Base-by-base conservation (phyloP, 129 eudicot genomes). In the Heracleum sosnowskyi region DNA sequence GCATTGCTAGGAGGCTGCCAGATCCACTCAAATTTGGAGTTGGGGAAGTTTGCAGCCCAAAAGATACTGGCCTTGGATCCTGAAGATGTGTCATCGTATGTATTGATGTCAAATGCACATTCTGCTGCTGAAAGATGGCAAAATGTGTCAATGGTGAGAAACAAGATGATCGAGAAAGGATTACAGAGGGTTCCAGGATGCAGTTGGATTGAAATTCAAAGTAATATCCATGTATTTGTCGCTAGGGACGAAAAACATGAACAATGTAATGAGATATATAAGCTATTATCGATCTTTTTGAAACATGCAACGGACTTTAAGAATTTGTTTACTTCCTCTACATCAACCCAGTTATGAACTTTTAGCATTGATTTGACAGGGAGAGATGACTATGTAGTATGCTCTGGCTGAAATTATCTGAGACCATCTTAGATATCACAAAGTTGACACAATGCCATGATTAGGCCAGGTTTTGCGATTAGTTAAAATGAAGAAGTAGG, bases 1-100 rank as follows among this genome's bases (percentile, higher is more conserved):
- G 92, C 97, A 11, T 78, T 92, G 79, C 87, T 92, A 28, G 91
- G 92, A 57, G 97, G 97, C 74, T 89, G 97, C 77, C 97, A 82
- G 76, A 87, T 92, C 29, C 95, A 92, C 76, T 78, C 86, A n/a
- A 89, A 89, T 66, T 71, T 42, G 60, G 83, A 78, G 42, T 76
- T 89, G 80, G 97, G 92, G 20, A 86, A 86, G 74, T 73, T 85
- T 70, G 96, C 91, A 4, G 88, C 87, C 28, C 76, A 63, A 72
- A 88, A 82, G 86, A 88, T 92, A 37, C 66, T 83, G 77, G 91
- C 82, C 74, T 82, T 92, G 89, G 92, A 87, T 45, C 97, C 97
- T n/a, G 81, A 81, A 47, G 96, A 92, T 41, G 92, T 81, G 34
- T 89, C 96, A 0, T 89, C 95, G 0, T 92, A 87, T 72, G 89